Conservation (phyloP, 1,284 basidiomycete genomes). For the Puccinia hordei region DNA sequence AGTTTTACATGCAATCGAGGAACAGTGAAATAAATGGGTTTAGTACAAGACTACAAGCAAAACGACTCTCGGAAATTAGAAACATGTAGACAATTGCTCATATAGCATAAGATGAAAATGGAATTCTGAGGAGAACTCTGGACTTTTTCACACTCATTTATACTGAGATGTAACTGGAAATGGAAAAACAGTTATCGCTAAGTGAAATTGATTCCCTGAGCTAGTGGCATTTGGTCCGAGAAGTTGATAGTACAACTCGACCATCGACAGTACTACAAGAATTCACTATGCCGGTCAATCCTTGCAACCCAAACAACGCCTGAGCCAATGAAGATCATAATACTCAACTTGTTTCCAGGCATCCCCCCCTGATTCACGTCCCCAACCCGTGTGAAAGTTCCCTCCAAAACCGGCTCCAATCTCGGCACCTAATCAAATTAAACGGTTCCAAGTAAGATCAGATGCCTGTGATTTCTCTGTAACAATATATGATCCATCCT, state of each 20-base stretch:
- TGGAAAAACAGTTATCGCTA: slow-evolving; percentile 6
- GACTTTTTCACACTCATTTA: no score
- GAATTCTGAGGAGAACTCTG: no score
- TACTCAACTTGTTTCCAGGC: slow-evolving; percentile 88
- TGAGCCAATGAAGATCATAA: neutral
- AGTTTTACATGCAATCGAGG: no score
- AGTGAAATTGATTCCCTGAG: slow-evolving; percentile 84
- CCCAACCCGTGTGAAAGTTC: slow-evolving; percentile 81
- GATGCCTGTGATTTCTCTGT: neutral
- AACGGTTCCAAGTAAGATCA: neutral
- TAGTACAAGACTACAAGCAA: no score
- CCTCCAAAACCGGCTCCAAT: slow-evolving; percentile 89
- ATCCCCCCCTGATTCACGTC: slow-evolving; percentile 93
- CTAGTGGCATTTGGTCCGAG: slow-evolving; percentile 80
- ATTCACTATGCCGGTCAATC: neutral
- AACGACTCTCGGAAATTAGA: no score
- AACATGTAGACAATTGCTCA: no score
- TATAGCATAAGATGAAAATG: no score
- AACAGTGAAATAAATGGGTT: no score
- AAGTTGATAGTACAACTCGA: slow-evolving; percentile 91
- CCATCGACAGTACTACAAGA: slow-evolving; percentile 58
- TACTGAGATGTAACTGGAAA: no score
- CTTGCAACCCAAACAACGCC: slow-evolving; percentile 1
- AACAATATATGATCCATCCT: neutral
- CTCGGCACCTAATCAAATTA: slow-evolving; percentile 71